Conservation (phyloP, 2,329 filamentous ascomycete genomes). For the Sporothrix pseudoabietina region DNA sequence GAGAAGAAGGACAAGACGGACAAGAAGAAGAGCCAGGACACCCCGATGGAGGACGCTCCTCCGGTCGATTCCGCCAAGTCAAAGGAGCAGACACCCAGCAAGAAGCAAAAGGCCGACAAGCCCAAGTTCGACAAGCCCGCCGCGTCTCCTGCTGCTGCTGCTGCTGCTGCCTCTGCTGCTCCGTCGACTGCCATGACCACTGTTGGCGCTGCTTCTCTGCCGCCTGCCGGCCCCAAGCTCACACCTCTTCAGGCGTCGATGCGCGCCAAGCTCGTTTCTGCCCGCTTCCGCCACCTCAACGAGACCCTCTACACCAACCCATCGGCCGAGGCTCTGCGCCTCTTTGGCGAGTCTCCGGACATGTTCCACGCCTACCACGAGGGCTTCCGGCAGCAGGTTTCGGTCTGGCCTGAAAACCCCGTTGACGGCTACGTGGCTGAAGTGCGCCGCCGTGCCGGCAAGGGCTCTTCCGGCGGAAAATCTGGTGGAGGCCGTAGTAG, state of each 20-base stretch:
- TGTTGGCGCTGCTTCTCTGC: constrained; percentile 45
- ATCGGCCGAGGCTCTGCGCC: constrained; percentile 76
- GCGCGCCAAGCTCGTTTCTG: constrained; percentile 91
- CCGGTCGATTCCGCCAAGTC: not conserved
- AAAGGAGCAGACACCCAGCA: constrained; percentile 33
- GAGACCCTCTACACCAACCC: constrained; percentile 94
- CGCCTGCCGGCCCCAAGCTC: constrained; percentile 57
- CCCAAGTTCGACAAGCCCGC: constrained; percentile 32
- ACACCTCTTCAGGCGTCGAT: constrained; percentile 93
- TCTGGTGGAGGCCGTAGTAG: constrained; percentile 18
- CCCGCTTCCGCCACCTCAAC: constrained; percentile 95
- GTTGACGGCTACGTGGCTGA: constrained; percentile 81
- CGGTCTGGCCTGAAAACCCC: constrained; percentile 95
- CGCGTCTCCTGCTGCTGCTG: constrained; percentile 5
- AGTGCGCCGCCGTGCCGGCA: constrained; percentile 60
- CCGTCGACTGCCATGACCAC: constrained; percentile 36
- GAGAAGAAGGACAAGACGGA: not conserved
- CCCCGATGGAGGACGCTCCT: constrained; percentile 33
- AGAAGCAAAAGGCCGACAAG: constrained; percentile 38
- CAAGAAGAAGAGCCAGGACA: constrained; percentile 32
- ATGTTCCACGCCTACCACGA: constrained; percentile 97
- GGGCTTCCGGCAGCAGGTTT: constrained; percentile 92
- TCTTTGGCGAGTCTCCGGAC: constrained; percentile 83
- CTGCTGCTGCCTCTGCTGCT: not conserved
- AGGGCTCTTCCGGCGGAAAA: constrained; percentile 32